Percentiles rank a stretch among this genome's conserved stretches.
Evolutionary conservation across 192 early-diverging fungal genomes (phyloP).

Genomic region (Allomyces javanicus): DNA sequence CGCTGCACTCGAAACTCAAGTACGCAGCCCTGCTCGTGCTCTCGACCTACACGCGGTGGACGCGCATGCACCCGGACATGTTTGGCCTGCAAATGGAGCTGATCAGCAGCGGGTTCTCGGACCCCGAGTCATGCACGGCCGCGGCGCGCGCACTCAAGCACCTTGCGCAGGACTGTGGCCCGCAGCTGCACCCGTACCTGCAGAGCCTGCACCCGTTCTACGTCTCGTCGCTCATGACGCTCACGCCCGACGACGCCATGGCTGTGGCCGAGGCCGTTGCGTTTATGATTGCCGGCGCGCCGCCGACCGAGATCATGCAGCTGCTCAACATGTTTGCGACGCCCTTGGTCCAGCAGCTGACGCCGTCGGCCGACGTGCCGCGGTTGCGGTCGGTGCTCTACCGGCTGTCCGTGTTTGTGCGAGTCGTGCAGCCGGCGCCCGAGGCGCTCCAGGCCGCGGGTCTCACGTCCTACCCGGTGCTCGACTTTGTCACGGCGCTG

Average conservation of each 20-base stretch:
- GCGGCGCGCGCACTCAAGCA: conserved; percentile 70
- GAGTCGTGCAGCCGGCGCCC: conserved; percentile 13
- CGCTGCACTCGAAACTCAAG: conserved; percentile 78
- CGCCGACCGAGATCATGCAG: conserved; percentile 18
- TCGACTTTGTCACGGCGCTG: conserved; percentile 9
- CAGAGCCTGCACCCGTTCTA: conserved; percentile 69
- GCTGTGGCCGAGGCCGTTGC: conserved; percentile 80
- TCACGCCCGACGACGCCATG: conserved; percentile 44
- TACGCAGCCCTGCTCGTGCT: conserved; percentile 94
- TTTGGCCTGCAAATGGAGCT: conserved; percentile 82
- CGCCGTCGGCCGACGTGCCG: background rate
- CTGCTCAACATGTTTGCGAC: conserved; percentile 13
- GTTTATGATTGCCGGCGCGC: conserved; percentile 65
- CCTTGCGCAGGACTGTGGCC: conserved; percentile 75
- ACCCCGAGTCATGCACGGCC: conserved; percentile 63
- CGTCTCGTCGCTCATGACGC: conserved; percentile 39
- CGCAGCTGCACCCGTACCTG: conserved; percentile 51
- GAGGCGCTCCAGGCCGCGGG: conserved; percentile 13
- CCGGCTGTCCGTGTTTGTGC: conserved; percentile 20
- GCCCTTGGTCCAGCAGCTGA: conserved; percentile 1
- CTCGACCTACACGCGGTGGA: conserved; percentile 89
- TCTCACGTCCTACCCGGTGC: conserved; percentile 15
- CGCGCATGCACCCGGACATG: conserved; percentile 63
- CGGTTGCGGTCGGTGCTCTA: conserved; percentile 14
- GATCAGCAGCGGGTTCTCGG: conserved; percentile 76